Conservation (phyloP, 257 asterid species). For the Pogostemon cablin region DNA sequence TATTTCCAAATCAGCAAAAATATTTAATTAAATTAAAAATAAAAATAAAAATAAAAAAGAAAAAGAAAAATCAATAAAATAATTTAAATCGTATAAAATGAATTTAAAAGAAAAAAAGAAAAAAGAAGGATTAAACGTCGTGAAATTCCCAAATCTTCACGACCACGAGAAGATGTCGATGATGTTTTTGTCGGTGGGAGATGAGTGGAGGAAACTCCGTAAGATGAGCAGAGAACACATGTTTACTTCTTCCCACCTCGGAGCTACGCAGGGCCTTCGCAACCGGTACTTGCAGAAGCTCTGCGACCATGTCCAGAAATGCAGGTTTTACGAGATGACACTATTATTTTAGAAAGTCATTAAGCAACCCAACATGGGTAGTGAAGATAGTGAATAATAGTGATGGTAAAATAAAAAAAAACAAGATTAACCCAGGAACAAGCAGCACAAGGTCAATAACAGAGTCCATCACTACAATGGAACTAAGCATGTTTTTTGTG, state of each 20-base stretch:
- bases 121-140: too few species aligned
- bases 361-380: slow-evolving; percentile 14
- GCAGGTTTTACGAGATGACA: neutral
- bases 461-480: too few species aligned
- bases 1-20: too few species aligned
- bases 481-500: slow-evolving; percentile 20
- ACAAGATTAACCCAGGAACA: slow-evolving; percentile 12
- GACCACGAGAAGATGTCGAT: slow-evolving; percentile 32
- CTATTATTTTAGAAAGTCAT: neutral
- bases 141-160: neutral
- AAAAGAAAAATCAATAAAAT: too few species aligned
- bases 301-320: slow-evolving; percentile 13
- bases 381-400: neutral
- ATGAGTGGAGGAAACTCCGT: slow-evolving; percentile 36
- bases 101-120: too few species aligned
- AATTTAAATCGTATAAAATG: too few species aligned
- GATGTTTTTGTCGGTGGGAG: slow-evolving; percentile 30
- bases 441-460: too few species aligned
- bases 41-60: too few species aligned
- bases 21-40: too few species aligned
- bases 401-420: slow-evolving; percentile 10
- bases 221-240: slow-evolving; percentile 30
- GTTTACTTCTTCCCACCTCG: slow-evolving; percentile 34
- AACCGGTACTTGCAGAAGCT: slow-evolving; percentile 20
- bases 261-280: slow-evolving; percentile 30